phyloP scores from a whole-genome alignment of 2,329 filamentous ascomycete genomes.

The Xylariaceae sp. region DNA sequence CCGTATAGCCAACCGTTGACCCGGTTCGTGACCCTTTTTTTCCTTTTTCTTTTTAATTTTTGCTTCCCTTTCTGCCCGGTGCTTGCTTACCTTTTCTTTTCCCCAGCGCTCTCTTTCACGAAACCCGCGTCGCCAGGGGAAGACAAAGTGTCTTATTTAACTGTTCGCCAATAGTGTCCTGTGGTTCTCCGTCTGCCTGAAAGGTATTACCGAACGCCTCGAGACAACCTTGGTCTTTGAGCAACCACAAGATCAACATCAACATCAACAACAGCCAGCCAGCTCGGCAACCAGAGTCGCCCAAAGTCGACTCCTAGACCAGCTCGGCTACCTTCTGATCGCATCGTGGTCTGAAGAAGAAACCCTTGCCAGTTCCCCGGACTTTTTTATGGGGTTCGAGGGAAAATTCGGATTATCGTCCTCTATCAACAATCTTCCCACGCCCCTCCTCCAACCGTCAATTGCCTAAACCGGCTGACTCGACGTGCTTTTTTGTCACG shows the following conservation, averaged over 20 bases:
- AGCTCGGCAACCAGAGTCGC: conserved; percentile 11
- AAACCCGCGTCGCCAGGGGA: conserved; percentile 4
- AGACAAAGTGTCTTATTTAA: conserved; percentile 14
- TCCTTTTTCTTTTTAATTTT: not conserved
- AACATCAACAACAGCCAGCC: conserved; percentile 1
- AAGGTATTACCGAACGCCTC: conserved; percentile 16
- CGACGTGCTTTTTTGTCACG: conserved; percentile 11
- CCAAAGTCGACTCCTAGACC: conserved; percentile 14
- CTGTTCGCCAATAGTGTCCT: conserved; percentile 16
- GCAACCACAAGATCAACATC: too few species aligned
- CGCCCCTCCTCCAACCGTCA: not conserved
- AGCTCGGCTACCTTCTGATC: conserved; percentile 1
- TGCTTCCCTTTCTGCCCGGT: not conserved
- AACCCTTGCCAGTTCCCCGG: conserved; percentile 11
- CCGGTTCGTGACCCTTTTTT: not conserved
- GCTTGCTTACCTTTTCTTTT: not conserved
- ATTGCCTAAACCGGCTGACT: conserved; percentile 10
- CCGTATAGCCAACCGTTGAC: conserved; percentile 4
- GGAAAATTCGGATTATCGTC: conserved; percentile 12
- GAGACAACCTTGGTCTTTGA: conserved; percentile 1
- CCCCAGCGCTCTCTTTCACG: conserved; percentile 1
- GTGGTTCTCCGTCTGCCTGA: conserved; percentile 12
- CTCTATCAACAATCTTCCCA: conserved; percentile 5
- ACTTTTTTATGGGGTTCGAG: conserved; percentile 17
- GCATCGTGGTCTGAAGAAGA: conserved; percentile 12